Conservation (phyloP, 768 basidiomycete genomes). For the Naganishia randhawae region DNA sequence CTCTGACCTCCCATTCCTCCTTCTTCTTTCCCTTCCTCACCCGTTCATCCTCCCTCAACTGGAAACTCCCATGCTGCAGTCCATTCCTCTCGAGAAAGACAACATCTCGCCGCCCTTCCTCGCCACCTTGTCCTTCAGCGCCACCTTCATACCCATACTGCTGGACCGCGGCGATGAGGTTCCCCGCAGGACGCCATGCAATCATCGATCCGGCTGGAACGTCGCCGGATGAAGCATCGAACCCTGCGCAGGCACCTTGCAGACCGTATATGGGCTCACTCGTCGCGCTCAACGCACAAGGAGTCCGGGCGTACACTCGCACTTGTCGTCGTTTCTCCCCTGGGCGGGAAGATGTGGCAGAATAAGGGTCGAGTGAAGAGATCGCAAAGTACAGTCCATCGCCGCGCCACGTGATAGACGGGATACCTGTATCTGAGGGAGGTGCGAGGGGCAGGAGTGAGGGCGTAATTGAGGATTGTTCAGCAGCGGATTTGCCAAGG, state of each 20-base stretch:
- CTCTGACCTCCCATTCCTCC: slow-evolving; percentile 55
- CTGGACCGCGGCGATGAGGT: slow-evolving; percentile 75
- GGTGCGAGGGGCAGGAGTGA: slow-evolving; percentile 53
- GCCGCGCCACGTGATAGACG: slow-evolving; percentile 87
- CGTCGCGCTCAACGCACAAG: slow-evolving; percentile 72
- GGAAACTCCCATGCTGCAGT: slow-evolving; percentile 83
- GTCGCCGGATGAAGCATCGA: not conserved
- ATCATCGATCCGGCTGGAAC: slow-evolving; percentile 42
- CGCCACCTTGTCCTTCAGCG: slow-evolving; percentile 61
- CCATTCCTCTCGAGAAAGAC: slow-evolving; percentile 97
- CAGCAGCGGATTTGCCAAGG: slow-evolving; percentile 75
- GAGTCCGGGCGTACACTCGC: slow-evolving; percentile 67
- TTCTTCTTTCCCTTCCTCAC: slow-evolving; percentile 31
- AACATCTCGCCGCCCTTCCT: slow-evolving; percentile 70
- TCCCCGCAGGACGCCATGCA: slow-evolving; percentile 84
- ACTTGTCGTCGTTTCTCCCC: slow-evolving; percentile 57
- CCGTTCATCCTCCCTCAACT: slow-evolving; percentile 54
- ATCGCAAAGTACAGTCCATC: slow-evolving; percentile 86
- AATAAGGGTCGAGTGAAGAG: slow-evolving; percentile 62
- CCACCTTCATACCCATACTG: slow-evolving; percentile 70
- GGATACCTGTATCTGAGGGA: slow-evolving; percentile 66
- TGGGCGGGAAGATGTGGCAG: slow-evolving; percentile 31
- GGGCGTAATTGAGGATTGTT: slow-evolving; percentile 39
- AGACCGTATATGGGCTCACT: slow-evolving; percentile 78
- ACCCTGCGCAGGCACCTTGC: slow-evolving; percentile 58